Evolutionary conservation across 2,329 filamentous ascomycete genomes (phyloP).

Genomic region (Cercospora sojina): DNA sequence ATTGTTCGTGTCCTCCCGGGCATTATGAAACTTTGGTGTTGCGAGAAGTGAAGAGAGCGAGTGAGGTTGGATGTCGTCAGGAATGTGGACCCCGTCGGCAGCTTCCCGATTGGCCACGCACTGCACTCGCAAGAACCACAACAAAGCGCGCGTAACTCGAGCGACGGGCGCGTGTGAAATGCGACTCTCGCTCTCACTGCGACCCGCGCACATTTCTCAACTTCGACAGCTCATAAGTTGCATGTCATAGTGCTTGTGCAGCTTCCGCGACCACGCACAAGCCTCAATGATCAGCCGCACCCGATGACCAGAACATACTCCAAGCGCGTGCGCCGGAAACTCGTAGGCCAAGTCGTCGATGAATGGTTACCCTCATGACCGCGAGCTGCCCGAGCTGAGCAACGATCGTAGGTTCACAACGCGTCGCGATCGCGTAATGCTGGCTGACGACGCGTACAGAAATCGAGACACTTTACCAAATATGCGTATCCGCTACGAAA

Average conservation of each 20-base stretch:
- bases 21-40: slow-evolving; percentile 30
- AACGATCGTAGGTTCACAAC: slow-evolving; percentile 41
- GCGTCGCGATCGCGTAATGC: neutral
- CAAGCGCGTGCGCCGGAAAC: slow-evolving; percentile 39
- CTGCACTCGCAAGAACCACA: slow-evolving; percentile 8
- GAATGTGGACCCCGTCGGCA: neutral
- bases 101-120: neutral
- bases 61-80: slow-evolving; percentile 7
- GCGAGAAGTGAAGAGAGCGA: neutral
- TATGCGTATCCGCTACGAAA: slow-evolving; percentile 69
- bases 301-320: slow-evolving; percentile 39
- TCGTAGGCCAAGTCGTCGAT: slow-evolving; percentile 29
- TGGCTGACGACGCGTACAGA: slow-evolving; percentile 52
- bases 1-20: slow-evolving; percentile 59
- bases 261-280: neutral
- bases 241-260: slow-evolving; percentile 18
- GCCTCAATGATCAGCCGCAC: slow-evolving; percentile 24
- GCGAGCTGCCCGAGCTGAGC: slow-evolving; percentile 43
- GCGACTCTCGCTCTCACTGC: neutral
- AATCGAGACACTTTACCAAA: slow-evolving; percentile 73
- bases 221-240: slow-evolving; percentile 11
- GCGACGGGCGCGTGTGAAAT: neutral
- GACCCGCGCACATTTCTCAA: slow-evolving; percentile 2
- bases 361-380: slow-evolving; percentile 33
- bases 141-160: slow-evolving; percentile 14